Evolutionary conservation across 306 rosid species (phyloP).

Genomic region (Cucumis hystrix): DNA sequence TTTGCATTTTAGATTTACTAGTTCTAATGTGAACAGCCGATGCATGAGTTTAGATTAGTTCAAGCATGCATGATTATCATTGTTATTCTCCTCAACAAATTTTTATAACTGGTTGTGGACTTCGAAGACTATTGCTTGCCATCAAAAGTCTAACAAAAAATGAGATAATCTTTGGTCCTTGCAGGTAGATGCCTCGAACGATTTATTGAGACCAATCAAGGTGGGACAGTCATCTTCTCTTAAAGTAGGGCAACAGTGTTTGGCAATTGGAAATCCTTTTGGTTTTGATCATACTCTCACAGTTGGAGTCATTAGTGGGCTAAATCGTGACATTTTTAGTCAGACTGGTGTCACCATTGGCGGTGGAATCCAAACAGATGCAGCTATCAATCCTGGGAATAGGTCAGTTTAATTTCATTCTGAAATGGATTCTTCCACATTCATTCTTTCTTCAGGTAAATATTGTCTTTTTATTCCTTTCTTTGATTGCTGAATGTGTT

Average conservation of each 20-base stretch:
- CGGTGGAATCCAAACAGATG: slow-evolving; percentile 96
- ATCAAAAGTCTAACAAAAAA: not conserved
- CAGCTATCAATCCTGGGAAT: slow-evolving; percentile 95
- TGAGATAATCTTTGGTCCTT: slow-evolving; percentile 5
- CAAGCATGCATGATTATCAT: not conserved
- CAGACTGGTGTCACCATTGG: slow-evolving; percentile 90
- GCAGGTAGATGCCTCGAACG: slow-evolving; percentile 78
- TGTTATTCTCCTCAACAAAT: not conserved
- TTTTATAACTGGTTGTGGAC: not conserved
- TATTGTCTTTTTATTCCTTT: slow-evolving; percentile 1
- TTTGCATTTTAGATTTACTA: too few relatives aligned
- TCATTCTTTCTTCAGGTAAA: not conserved
- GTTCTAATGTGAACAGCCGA: not conserved
- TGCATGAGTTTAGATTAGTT: not conserved
- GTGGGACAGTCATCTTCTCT: slow-evolving; percentile 66
- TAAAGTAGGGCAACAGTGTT: slow-evolving; percentile 89
- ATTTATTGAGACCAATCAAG: slow-evolving; percentile 61
- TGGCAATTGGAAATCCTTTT: slow-evolving; percentile 97
- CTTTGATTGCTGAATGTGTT: not conserved
- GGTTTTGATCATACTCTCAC: slow-evolving; percentile 98
- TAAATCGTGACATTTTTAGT: slow-evolving; percentile 79
- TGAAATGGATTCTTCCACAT: not conserved
- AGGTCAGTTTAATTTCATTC: slow-evolving; percentile 31
- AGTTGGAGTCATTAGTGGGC: slow-evolving; percentile 88
- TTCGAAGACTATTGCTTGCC: not conserved